A percentile compares a stretch with the other conserved stretches of the same genome.
phyloP scores from a whole-genome alignment of 2,329 filamentous ascomycete genomes.

The Ophiocordyceps australis region DNA sequence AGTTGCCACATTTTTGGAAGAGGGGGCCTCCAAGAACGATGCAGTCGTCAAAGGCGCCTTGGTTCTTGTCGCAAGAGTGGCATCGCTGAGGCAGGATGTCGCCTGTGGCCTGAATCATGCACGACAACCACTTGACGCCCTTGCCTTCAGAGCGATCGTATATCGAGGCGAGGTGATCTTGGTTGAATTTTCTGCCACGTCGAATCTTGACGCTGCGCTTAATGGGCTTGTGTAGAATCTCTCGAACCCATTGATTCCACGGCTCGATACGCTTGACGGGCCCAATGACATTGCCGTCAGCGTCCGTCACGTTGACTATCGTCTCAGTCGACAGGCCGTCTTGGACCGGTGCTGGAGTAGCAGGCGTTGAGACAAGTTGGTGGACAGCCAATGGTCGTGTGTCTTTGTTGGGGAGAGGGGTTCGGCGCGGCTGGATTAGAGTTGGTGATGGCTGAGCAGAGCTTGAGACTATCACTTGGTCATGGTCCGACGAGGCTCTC shows the following conservation, averaged over 20 bases:
- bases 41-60: slow-evolving; percentile 25
- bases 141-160: slow-evolving; percentile 22
- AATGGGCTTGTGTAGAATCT: slow-evolving; percentile 17
- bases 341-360: not conserved
- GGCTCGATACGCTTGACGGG: slow-evolving; percentile 15
- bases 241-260: slow-evolving; percentile 21
- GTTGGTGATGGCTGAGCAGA: not conserved
- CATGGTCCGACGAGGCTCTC: not conserved
- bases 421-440: not conserved
- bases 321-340: slow-evolving; percentile 2
- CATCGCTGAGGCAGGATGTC: slow-evolving; percentile 20
- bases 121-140: slow-evolving; percentile 25
- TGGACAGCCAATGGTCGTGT: not conserved
- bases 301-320: slow-evolving; percentile 17
- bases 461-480: not conserved
- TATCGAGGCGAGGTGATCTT: slow-evolving; percentile 18
- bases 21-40: slow-evolving; percentile 20
- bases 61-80: slow-evolving; percentile 19
- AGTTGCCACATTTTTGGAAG: slow-evolving; percentile 30
- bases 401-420: not conserved
- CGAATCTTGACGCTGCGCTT: slow-evolving; percentile 22
- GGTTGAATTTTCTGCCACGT: slow-evolving; percentile 19
- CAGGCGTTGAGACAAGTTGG: not conserved
- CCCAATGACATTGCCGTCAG: slow-evolving; percentile 18
- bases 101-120: slow-evolving; percentile 31